Base-by-base conservation (phyloP, 768 basidiomycete species). In the Pleurotus eryngii region DNA sequence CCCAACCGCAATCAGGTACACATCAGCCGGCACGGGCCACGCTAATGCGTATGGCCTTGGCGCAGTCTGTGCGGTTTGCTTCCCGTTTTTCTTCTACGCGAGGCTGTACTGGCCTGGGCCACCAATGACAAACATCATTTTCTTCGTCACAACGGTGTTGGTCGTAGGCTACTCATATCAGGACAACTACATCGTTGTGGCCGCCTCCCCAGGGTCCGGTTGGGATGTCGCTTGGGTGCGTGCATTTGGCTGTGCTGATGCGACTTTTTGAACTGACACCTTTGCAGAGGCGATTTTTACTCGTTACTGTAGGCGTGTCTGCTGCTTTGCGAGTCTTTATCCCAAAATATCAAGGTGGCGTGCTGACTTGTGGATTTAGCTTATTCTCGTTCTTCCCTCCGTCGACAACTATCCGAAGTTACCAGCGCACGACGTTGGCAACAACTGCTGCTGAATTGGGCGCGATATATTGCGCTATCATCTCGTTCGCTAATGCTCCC, bases 161-260 rank as follows among this genome's bases (percentile, higher is more conserved):
- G 80, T 90, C 0, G 64, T 89, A 42, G 90, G 89, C 2, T 90
- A 86, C 67, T 90, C 87, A 8, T 90, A 87, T 70, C 80, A 86
- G 67, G 83, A 87, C 67, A 69, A 74, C 0, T 78, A 82, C 61
- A 69, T 84, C 35, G 20, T 64, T 2, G 37, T 74, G n/a, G 72
- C 81, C 45, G 78, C 74, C 24, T 82, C 77, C 27, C 82, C 77
- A 45, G 86, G 85, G 14, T 79, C 71, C 51, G 90, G 90, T 1
- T 80, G 80, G 58, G 67, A 76, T 22, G 83, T 93, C n/a, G 83
- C 89, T 15, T 92, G 89, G 90, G 85, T 85, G 63, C 40, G 74
- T 64, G n/a, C 38, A 14, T 59, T 17, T 26, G 48, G 45, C 8
- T 22, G 48, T 22, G 8, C 17, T 8, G 39, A 22, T 24, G 3